Conservation (phyloP, 345 rosid genomes). For the Theobroma cacao region DNA sequence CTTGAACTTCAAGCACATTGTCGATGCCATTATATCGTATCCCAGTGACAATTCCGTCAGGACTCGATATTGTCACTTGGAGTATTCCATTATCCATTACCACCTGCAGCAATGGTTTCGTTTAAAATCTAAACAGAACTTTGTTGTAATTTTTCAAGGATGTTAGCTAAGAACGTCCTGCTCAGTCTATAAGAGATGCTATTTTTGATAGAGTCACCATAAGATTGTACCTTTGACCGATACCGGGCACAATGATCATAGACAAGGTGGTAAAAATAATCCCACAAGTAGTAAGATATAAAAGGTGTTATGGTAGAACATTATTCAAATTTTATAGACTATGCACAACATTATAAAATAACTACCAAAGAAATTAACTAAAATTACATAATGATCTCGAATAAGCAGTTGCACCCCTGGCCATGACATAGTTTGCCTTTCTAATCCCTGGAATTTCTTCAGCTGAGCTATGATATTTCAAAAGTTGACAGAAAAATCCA, state of each 20-base stretch:
- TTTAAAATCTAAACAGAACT: background rate
- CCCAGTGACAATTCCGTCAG: slow-evolving; percentile 46
- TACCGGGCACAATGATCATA: background rate
- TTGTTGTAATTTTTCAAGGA: background rate
- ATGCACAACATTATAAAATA: background rate
- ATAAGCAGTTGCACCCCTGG: slow-evolving; percentile 25
- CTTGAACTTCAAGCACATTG: slow-evolving; percentile 49
- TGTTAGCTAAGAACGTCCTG: background rate
- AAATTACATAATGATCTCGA: slow-evolving; percentile 18
- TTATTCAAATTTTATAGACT: background rate
- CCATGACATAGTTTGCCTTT: slow-evolving; percentile 11
- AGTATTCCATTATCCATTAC: slow-evolving; percentile 51
- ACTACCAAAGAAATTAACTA: background rate
- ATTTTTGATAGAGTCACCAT: background rate
- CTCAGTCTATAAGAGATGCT: background rate
- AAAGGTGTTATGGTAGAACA: background rate
- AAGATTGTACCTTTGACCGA: too few relatives aligned
- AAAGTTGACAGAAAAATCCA: background rate
- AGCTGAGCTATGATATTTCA: background rate
- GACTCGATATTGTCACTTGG: slow-evolving; percentile 40
- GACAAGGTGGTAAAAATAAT: background rate
- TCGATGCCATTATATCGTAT: slow-evolving; percentile 43
- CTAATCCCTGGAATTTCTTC: slow-evolving; percentile 3
- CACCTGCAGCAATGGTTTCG: slow-evolving; percentile 29
- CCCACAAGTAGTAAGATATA: background rate